Conservation (phyloP, 768 basidiomycete genomes). For the Tricholoma matsutake region DNA sequence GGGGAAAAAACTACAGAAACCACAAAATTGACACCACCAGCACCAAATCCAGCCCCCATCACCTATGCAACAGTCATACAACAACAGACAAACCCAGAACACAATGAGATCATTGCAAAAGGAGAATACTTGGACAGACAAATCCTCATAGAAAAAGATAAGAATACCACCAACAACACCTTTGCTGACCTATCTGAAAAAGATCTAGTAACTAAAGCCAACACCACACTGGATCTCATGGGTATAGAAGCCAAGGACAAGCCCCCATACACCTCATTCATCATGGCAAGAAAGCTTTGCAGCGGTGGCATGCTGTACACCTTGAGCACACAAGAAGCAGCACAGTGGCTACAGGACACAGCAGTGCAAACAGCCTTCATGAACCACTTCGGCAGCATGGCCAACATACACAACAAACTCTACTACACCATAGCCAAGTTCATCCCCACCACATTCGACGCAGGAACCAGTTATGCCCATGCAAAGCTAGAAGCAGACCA, state of each 20-base stretch:
- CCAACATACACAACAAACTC: slow-evolving; percentile 4
- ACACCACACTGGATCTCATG: neutral
- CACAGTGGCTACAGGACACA: neutral
- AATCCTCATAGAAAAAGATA: neutral
- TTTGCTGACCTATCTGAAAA: neutral
- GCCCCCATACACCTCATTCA: neutral
- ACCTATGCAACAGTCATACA: neutral
- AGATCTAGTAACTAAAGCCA: too few relatives aligned
- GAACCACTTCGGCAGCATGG: neutral
- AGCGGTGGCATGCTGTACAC: neutral
- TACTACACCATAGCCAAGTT: slow-evolving; percentile 15
- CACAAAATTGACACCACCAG: neutral
- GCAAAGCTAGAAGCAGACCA: slow-evolving; percentile 14
- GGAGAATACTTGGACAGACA: neutral
- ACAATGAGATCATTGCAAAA: too few relatives aligned
- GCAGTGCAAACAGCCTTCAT: neutral
- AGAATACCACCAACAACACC: neutral
- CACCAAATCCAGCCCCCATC: neutral
- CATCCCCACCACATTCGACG: slow-evolving; percentile 19
- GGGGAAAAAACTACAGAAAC: neutral
- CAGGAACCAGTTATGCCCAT: neutral
- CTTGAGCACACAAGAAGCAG: neutral
- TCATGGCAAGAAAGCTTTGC: neutral
- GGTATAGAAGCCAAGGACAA: neutral
- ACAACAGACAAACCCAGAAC: neutral